Evolutionary conservation across 176 grass and related monocot genomes (phyloP).

Genomic region (Saccharum officinarum): DNA sequence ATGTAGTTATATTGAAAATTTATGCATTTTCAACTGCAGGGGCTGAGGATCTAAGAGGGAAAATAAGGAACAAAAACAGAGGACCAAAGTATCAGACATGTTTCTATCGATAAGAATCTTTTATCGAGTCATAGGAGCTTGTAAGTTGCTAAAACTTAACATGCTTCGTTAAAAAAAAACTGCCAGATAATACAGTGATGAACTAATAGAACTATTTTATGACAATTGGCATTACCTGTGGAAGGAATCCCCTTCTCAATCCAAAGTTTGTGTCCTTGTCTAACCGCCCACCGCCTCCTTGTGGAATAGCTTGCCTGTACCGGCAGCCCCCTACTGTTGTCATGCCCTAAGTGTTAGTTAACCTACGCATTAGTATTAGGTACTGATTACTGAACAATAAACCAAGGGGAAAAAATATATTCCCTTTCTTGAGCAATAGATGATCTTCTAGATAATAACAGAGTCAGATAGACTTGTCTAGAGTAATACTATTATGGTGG

Average conservation of each 20-base stretch:
- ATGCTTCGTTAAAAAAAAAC: too few relatives aligned
- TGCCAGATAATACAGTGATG: too few relatives aligned
- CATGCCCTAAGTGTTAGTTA: conserved; percentile 52
- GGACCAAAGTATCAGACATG: too few relatives aligned
- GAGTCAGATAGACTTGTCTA: not conserved
- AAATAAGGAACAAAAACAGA: too few relatives aligned
- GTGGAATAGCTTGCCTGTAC: conserved; percentile 75
- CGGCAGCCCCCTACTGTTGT: conserved; percentile 61
- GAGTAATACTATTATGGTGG: not conserved
- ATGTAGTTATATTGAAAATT: not conserved
- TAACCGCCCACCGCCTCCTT: conserved; percentile 59
- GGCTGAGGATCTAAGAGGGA: too few relatives aligned
- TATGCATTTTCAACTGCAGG: too few relatives aligned
- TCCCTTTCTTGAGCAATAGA: conserved; percentile 9
- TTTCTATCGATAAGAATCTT: too few relatives aligned
- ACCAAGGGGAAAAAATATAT: not conserved
- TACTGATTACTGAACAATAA: conserved; percentile 5
- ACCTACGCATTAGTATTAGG: not conserved
- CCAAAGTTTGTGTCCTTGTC: conserved; percentile 61
- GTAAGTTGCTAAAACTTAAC: too few relatives aligned
- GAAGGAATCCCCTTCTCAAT: conserved; percentile 67
- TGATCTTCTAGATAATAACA: not conserved
- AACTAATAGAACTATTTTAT: too few relatives aligned
- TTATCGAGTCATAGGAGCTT: too few relatives aligned
- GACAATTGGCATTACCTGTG: conserved; percentile 41